Conservation (phyloP, 331 rosid genomes). For the Pyracantha coccinea region DNA sequence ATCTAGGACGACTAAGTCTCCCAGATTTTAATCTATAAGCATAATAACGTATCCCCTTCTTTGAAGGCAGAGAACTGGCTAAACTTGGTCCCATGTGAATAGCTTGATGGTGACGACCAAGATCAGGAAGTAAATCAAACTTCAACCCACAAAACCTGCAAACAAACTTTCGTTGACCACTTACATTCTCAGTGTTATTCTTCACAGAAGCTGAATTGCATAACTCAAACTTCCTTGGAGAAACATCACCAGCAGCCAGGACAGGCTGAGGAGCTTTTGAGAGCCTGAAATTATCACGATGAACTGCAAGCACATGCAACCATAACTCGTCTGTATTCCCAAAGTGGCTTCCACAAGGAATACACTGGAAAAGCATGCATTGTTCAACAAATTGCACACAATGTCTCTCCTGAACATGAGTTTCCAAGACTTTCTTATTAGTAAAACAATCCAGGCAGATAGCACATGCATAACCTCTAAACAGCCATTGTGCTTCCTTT, state of each 20-base stretch:
- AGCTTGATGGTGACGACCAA: constrained; percentile 99
- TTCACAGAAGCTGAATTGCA: constrained; percentile 41
- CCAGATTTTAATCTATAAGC: constrained; percentile 86
- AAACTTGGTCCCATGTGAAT: constrained; percentile 89
- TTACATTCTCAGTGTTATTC: constrained; percentile 43
- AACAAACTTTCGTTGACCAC: constrained; percentile 54
- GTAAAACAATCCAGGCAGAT: constrained; percentile 95
- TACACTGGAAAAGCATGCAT: constrained; percentile 94
- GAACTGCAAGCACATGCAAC: constrained; percentile 78
- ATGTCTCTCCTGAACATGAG: constrained; percentile 98
- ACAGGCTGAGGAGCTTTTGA: constrained; percentile 44
- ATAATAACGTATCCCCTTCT: constrained; percentile 78
- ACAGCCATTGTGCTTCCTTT: constrained; percentile 98
- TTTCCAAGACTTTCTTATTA: constrained; percentile 72
- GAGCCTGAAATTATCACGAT: constrained; percentile 56
- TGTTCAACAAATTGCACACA: constrained; percentile 89
- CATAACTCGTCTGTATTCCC: constrained; percentile 81
- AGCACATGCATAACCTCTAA: constrained; percentile 94
- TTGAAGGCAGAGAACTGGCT: constrained; percentile 52
- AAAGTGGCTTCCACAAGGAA: constrained; percentile 90
- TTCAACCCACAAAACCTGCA: constrained; percentile 96
- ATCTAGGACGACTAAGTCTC: constrained; percentile 81
- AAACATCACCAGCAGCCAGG: constrained; percentile 44
- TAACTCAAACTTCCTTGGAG: constrained; percentile 46
- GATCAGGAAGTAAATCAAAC: constrained; percentile 95